Evolutionary conservation across 345 rosid species (phyloP), one percentile per base, ranked within the genome.

Genomic region (Rubroshorea leprosula): DNA sequence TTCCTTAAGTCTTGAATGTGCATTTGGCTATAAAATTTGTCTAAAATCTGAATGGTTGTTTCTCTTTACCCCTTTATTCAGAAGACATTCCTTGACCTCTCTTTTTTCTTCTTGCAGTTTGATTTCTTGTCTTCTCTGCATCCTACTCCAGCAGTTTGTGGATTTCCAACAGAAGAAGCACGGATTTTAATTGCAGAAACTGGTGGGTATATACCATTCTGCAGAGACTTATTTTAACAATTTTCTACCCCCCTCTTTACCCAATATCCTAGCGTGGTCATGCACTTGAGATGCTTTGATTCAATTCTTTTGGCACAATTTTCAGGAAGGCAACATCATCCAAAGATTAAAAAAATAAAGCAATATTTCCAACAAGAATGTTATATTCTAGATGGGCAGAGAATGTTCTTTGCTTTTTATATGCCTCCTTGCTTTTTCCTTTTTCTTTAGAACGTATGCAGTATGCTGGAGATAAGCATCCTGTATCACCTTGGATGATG

Each of bases 101-200:
- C 49, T 14, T 49, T 53, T 63, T 23, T 43, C 25, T 58, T 50
- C 57, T 18, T 67, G 48, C 82, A 91, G 98, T 88, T 78, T 72
- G 80, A 82, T 44, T 68, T 86, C 55, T 64, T 91, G 76, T 77
- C 81, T 68, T 79, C 81, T 69, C 83, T 87, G 43, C 98, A 87
- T 72, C 98, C 88, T 45, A 87, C 81, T 57, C 95, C 96, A 64
- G 92, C 94, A 72, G 96, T 87, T 51, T 91, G 92, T 58, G 95
- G 98, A 71, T 80, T 75, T 65, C 95, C 96, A 35, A 71, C 81
- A 26, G 95, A 88, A 63, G 87, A 83, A 66, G 90, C 98, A 44
- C 71, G 88, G 43, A 72, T 75, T 69, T 75, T 88, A 68, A 91
- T 91, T 70, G 74, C 83, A 39, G 81, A 84, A 70, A 84, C 82